Conservation (phyloP, 2,329 filamentous ascomycete genomes). For the Nigrograna mackinnonii region DNA sequence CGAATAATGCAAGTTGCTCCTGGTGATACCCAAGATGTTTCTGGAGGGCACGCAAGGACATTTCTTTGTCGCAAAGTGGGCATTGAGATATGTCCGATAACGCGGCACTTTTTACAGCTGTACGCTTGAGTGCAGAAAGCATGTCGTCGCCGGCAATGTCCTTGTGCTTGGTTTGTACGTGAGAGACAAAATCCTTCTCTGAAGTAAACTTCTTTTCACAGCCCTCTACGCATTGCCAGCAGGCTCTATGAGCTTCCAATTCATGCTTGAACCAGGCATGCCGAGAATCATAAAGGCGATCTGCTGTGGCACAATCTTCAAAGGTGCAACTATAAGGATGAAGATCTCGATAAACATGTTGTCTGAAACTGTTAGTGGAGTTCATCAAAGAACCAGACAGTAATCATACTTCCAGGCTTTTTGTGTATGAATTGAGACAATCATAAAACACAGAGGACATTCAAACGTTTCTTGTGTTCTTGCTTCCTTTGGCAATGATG, state of each 20-base stretch:
- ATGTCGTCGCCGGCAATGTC: slow-evolving; percentile 8
- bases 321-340: slow-evolving; percentile 28
- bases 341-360: slow-evolving; percentile 26
- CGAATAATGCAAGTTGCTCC: slow-evolving; percentile 27
- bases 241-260: slow-evolving; percentile 17
- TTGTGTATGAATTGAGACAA: slow-evolving; percentile 19
- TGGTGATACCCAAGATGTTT: slow-evolving; percentile 25
- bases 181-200: slow-evolving; percentile 10
- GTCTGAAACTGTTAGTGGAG: slow-evolving; percentile 7
- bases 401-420: slow-evolving; percentile 21
- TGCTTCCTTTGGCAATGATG: slow-evolving; percentile 22
- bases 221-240: slow-evolving; percentile 22
- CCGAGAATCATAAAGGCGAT: slow-evolving; percentile 23
- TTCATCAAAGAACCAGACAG: not conserved
- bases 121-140: slow-evolving; percentile 9
- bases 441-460: slow-evolving; percentile 33
- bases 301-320: slow-evolving; percentile 18
- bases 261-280: slow-evolving; percentile 27
- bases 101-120: slow-evolving; percentile 6
- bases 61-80: slow-evolving; percentile 12
- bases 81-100: slow-evolving; percentile 9
- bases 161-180: slow-evolving; percentile 8
- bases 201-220: slow-evolving; percentile 9
- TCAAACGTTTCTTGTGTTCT: slow-evolving; percentile 27
- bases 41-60: slow-evolving; percentile 13